Base-by-base conservation (phyloP, 192 early-diverging fungal species). In the Coemansia aciculifera region DNA sequence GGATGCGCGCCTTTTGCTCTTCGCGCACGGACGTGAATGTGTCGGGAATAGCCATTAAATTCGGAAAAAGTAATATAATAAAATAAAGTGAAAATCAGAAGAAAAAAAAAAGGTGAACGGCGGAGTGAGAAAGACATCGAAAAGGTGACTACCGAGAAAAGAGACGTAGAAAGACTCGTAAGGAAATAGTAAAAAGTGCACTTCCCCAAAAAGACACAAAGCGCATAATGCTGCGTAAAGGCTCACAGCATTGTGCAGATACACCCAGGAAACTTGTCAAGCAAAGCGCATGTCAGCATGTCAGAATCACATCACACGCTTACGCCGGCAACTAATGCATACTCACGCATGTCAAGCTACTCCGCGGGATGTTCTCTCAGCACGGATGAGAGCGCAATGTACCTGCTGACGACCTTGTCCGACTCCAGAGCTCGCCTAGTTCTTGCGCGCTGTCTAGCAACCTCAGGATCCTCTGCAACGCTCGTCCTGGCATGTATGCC, bases 1-100 rank as follows among this genome's bases (percentile, higher is more conserved):
- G 51, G 5, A 81, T 51, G 12, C 70, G 74, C 32, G 59, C 71
- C 52, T 62, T 68, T 27, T 81, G 79, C 67, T 72, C 79, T 29
- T 68, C 74, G 46, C 79, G 79, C 12, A 79, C 57, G 1, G 56
- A 52, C 2, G 37, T 43, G 10, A 59, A 29, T 48, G 66, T 60
- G 42, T 43, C 69, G 40, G 46, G 52, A 48, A 51, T 57, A 39
- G 63, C 54, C 59, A 63, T 75, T 38, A 36, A 43, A 29, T 69
- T 62, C 11, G 23, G 59, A 59, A n/a, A 65, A 11, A 27, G n/a
- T 59, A 59, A 59, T 43, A 60, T 49, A 21, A 21, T 27, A 60
- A 13, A 21, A 23, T 39, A 43, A 51, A 19, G 29, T 27, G 27
- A 5, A 23, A 29, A 31, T 29, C 56, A 34, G 3, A 32, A 24